Base-by-base conservation (phyloP, 108 stramenopile species). In the Fragilaria radians region DNA sequence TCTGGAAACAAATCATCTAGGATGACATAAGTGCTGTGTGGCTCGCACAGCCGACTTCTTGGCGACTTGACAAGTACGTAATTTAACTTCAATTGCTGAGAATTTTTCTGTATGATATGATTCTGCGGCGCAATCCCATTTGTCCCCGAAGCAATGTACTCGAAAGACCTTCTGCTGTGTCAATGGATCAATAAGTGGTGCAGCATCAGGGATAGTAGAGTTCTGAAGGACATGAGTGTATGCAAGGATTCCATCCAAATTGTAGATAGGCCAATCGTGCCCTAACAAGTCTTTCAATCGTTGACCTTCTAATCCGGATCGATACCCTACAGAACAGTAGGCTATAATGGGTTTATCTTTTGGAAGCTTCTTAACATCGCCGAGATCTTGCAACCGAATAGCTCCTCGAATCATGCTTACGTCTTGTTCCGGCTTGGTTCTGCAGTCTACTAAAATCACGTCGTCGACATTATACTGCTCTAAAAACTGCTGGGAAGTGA, bases 241-340 rank as follows among this genome's bases (percentile, higher is more conserved):
- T 19, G 67, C 60, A 18, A 68, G 61, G 5, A 68, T 62, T 19
- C 67, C 67, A 30, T 61, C 67, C 17, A 68, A 22, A 54, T 34
- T 68, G 52, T 53, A 62, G n/a, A 68, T 46, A 0, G 32, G 46
- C 23, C 57, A 54, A 0, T 68, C 14, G 22, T 62, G 24, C 28
- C 52, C 52, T 3, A 66, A 66, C 18, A 54, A 46, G 27, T 55
- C 21, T 48, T 42, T 26, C 23, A 74, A 46, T 46, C 65, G 63
- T 29, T 52, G 52, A 28, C 77, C 76, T 49, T 76, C 72, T 46
- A 79, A 28, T 18, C 82, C 82, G 4, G 78, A 79, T 53, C 82
- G 73, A 71, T 73, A 85, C 17, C 83, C 83, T 14, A 85, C 67
- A 14, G 83, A 81, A 51, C 83, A 85, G 33, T 85, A 85, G 28